Percentiles rank a stretch among this genome's conserved stretches.
These are phyloP conservation scores for Blastocystis sp. DNA, from an alignment of 352 stramenopile genomes.

Conservation along the genomic window DNA sequence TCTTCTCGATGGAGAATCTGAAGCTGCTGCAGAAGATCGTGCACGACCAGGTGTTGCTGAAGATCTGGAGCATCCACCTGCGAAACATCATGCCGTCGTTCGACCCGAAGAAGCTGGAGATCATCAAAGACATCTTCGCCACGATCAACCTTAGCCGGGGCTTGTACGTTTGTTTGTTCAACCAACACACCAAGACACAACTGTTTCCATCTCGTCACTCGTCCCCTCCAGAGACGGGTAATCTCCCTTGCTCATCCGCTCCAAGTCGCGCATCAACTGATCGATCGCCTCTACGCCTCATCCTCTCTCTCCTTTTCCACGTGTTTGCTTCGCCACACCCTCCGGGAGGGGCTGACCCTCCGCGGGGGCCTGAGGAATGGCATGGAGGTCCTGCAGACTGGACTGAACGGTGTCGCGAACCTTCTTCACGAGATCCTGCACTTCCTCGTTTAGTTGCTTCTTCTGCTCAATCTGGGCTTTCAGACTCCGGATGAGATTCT, in stretches of 20 bases:
- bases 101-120: slow-evolving; percentile 40
- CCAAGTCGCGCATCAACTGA: not conserved
- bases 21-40: slow-evolving; percentile 55
- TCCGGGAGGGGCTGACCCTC: not conserved
- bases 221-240: not conserved
- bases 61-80: slow-evolving; percentile 55
- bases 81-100: slow-evolving; percentile 16
- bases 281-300: not conserved
- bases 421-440: slow-evolving; percentile 16
- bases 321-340: not conserved
- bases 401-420: not conserved
- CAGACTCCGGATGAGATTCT: slow-evolving; percentile 43
- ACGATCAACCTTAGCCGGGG: slow-evolving; percentile 10
- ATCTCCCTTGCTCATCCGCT: not conserved
- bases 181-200: not conserved
- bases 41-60: slow-evolving; percentile 50
- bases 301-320: not conserved
- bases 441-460: not conserved
- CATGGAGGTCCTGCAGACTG: not conserved
- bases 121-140: slow-evolving; percentile 61
- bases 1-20: slow-evolving; percentile 55
- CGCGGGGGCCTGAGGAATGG: not conserved
- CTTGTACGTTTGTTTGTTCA: slow-evolving; percentile 61
- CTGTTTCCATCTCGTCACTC: not conserved
- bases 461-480: slow-evolving; percentile 49